Evolutionary conservation across 768 basidiomycete genomes (phyloP).

Genomic region (Leccinum obscurum): DNA sequence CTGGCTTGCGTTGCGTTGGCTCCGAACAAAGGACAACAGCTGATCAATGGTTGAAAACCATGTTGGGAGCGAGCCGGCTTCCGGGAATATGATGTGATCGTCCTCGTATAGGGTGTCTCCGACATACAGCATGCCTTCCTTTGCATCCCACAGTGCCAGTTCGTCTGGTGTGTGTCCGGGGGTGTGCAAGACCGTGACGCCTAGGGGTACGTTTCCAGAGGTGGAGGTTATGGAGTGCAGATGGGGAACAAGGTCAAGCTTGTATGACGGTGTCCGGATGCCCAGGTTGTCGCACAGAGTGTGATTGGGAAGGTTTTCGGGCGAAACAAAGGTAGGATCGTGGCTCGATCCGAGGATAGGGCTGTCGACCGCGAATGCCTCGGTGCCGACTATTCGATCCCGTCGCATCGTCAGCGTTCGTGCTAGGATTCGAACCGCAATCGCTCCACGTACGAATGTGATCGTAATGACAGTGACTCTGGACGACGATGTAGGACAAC

Average conservation of each 20-base stretch:
- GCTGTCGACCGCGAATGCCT: conserved; percentile 50
- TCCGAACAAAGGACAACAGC: conserved; percentile 43
- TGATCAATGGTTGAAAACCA: conserved; percentile 49
- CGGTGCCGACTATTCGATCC: conserved; percentile 39
- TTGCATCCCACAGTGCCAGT: conserved; percentile 51
- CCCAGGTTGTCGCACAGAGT: conserved; percentile 46
- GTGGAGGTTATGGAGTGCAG: conserved; percentile 32
- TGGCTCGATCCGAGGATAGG: conserved; percentile 50
- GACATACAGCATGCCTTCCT: conserved; percentile 53
- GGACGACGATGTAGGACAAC: conserved; percentile 47
- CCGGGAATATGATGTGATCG: conserved; percentile 55
- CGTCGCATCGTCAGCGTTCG: background rate
- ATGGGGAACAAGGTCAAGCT: conserved; percentile 47
- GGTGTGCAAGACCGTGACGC: conserved; percentile 49
- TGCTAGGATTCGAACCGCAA: background rate
- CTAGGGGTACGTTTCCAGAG: conserved; percentile 26
- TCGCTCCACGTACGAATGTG: conserved; percentile 50
- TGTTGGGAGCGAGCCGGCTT: conserved; percentile 49
- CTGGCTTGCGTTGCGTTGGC: conserved; percentile 23
- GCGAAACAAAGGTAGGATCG: conserved; percentile 44
- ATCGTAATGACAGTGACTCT: conserved; percentile 59
- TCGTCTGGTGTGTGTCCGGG: conserved; percentile 62
- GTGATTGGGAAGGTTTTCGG: conserved; percentile 41
- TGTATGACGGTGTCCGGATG: conserved; percentile 46
- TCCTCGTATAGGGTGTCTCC: conserved; percentile 59